Base-by-base conservation (phyloP, 2,329 filamentous ascomycete genomes). In the Claviceps quebecensis region DNA sequence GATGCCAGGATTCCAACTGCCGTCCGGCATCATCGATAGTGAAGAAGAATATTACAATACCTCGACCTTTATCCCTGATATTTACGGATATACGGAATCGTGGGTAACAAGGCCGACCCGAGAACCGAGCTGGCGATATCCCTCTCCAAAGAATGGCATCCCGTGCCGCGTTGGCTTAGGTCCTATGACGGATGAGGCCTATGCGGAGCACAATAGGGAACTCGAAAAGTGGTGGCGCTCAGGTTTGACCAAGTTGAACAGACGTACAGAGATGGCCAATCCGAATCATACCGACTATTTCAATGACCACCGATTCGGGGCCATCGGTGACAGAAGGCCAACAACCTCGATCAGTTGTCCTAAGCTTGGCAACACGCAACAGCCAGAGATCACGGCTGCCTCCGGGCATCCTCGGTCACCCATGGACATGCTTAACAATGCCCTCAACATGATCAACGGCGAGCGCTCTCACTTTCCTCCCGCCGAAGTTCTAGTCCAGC, bases 151-250 rank as follows among this genome's bases (percentile, higher is more conserved):
- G 22, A 19, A 44, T 41, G 37, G 45, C 49, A 36, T 52, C 22
- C 2, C 50, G 37, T 57, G 54, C 48, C 50, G 57, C 50, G 49
- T 53, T 23, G 56, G 49, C 13, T 59, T 62, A 6, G 54, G 53
- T 47, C 53, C 54, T 5, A 50, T 57, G 46, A 55, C 59, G 23
- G 54, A 58, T 26, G 61, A 62, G 11, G 53, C 61, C 43, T 62
- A 26, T 44, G 36, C 34, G 7, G 54, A 44, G 16, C 53, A 51
- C 23, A 50, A 49, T 40, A 13, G 17, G 9, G 39, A 46, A 39
- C 19, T 54, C 14, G 43, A 57, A 9, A 23, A 50, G 8, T 51
- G 19, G 14, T 58, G 56, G 56, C 49, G 53, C 19, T 48, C 49
- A 8, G 52, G 53, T 37, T 45, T 52, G 23, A 51, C 51, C 13